Percentiles rank a stretch among this genome's conserved stretches.
Evolutionary conservation across 805 yeast species (phyloP).

Genomic region (Yarrowia sp.): DNA sequence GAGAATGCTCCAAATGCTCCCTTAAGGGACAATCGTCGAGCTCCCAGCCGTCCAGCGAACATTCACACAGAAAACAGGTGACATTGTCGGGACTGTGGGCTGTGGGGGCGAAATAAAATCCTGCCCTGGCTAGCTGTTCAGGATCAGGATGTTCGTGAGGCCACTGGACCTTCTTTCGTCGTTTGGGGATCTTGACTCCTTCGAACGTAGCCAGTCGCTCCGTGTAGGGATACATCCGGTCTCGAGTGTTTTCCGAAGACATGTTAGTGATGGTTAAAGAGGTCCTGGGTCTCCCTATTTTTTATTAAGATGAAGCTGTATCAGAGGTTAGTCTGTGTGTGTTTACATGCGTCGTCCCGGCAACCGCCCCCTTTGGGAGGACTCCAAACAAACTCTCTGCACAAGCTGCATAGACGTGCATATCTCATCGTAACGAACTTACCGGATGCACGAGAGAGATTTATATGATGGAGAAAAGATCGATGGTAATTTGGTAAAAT

Average conservation of each 20-base stretch:
- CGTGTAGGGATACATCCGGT: conserved; percentile 28
- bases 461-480: no score
- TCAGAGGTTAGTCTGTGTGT: conserved; percentile 1
- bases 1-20: conserved; percentile 55
- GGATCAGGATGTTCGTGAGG: conserved; percentile 45
- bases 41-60: conserved; percentile 67
- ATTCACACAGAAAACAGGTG: conserved; percentile 65
- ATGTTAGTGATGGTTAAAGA: not conserved
- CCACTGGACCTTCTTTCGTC: conserved; percentile 42
- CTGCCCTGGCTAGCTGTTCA: conserved; percentile 59
- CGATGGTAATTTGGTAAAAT: no score
- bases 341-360: conserved; percentile 22
- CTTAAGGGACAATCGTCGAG: conserved; percentile 57
- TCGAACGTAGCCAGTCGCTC: conserved; percentile 26
- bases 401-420: conserved; percentile 1
- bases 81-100: conserved; percentile 58
- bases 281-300: not conserved
- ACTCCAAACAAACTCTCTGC: conserved; percentile 14
- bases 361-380: conserved; percentile 10
- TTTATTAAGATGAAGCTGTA: not conserved
- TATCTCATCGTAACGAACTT: conserved; percentile 10
- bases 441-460: not conserved
- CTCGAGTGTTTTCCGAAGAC: conserved; percentile 20
- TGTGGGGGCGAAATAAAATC: conserved; percentile 66
- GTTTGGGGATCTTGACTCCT: conserved; percentile 4